Evolutionary conservation across 805 yeast species (phyloP).

Genomic region (Metschnikowia corniflorae): DNA sequence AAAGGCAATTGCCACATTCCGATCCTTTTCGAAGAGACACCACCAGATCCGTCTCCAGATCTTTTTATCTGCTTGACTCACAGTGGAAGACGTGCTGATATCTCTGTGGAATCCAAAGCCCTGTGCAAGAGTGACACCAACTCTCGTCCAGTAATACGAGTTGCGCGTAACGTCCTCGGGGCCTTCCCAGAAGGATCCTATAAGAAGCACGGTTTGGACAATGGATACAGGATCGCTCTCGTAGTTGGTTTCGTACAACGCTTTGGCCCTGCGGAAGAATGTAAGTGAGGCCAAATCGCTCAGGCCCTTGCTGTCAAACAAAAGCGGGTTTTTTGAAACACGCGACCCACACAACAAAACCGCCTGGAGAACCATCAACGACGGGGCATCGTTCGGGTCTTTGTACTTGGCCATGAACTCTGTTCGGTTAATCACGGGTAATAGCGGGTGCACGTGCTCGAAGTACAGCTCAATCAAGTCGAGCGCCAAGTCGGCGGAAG

Average conservation of each 20-base stretch:
- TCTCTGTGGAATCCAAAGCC: slow-evolving; percentile 73
- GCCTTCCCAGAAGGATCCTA: slow-evolving; percentile 72
- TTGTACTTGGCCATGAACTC: slow-evolving; percentile 57
- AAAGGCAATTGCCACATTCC: slow-evolving; percentile 65
- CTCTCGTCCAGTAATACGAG: slow-evolving; percentile 65
- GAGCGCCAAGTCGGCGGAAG: slow-evolving; percentile 54
- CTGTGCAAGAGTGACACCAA: slow-evolving; percentile 68
- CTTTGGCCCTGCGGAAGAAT: slow-evolving; percentile 69
- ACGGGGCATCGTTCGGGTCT: slow-evolving; percentile 55
- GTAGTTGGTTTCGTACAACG: slow-evolving; percentile 64
- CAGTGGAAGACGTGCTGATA: slow-evolving; percentile 37
- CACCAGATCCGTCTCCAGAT: slow-evolving; percentile 73
- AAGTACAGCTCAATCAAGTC: slow-evolving; percentile 63
- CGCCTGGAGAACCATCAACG: slow-evolving; percentile 63
- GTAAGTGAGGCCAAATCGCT: slow-evolving; percentile 50
- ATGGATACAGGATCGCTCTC: slow-evolving; percentile 62
- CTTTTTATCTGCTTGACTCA: slow-evolving; percentile 40
- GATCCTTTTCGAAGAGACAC: slow-evolving; percentile 69
- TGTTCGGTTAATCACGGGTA: slow-evolving; percentile 64
- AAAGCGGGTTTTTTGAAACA: slow-evolving; percentile 50
- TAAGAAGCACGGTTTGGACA: slow-evolving; percentile 57
- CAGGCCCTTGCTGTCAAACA: slow-evolving; percentile 47
- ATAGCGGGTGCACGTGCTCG: slow-evolving; percentile 58
- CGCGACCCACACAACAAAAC: slow-evolving; percentile 68
- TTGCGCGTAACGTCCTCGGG: slow-evolving; percentile 66